Evolutionary conservation across 1,139 yeast species (phyloP).

Genomic region (Debaryomycetaceae sp.): DNA sequence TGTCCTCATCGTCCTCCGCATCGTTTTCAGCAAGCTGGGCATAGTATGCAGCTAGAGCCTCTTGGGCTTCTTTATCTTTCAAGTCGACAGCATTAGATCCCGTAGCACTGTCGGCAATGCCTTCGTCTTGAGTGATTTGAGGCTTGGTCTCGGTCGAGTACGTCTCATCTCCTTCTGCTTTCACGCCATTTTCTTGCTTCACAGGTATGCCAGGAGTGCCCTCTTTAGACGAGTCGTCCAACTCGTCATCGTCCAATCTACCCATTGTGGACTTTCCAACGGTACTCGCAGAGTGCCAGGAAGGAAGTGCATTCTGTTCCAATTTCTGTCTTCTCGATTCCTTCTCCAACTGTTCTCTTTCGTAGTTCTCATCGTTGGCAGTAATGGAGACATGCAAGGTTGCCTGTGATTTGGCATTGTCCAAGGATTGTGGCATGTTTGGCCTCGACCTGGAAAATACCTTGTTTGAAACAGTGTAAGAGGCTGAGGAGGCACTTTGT

Average conservation of each 20-base stretch:
- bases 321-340: conserved; percentile 71
- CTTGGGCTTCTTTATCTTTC: conserved; percentile 65
- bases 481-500: conserved; percentile 62
- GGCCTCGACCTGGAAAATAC: conserved; percentile 28
- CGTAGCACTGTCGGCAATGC: conserved; percentile 8
- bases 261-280: conserved; percentile 61
- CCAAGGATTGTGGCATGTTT: conserved; percentile 28
- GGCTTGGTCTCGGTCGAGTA: conserved; percentile 5
- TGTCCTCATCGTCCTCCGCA: conserved; percentile 59
- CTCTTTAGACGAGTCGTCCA: conserved; percentile 11
- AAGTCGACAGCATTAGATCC: conserved; percentile 23
- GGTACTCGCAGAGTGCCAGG: conserved; percentile 92
- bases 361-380: conserved; percentile 80
- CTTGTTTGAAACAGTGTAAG: conserved; percentile 49
- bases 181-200: conserved; percentile 6
- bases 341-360: conserved; percentile 60
- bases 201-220: conserved; percentile 14
- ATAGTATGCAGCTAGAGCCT: conserved; percentile 76
- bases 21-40: conserved; percentile 66
- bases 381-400: conserved; percentile 89
- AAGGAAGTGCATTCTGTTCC: conserved; percentile 91
- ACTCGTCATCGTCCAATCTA: conserved; percentile 45
- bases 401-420: conserved; percentile 52
- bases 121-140: conserved; percentile 3
- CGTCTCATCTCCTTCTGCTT: conserved; percentile 6